Percentiles rank a stretch among this genome's conserved stretches.
Evolutionary conservation across 306 rosid genomes (phyloP).

Genomic region (Hippophae tibetana): DNA sequence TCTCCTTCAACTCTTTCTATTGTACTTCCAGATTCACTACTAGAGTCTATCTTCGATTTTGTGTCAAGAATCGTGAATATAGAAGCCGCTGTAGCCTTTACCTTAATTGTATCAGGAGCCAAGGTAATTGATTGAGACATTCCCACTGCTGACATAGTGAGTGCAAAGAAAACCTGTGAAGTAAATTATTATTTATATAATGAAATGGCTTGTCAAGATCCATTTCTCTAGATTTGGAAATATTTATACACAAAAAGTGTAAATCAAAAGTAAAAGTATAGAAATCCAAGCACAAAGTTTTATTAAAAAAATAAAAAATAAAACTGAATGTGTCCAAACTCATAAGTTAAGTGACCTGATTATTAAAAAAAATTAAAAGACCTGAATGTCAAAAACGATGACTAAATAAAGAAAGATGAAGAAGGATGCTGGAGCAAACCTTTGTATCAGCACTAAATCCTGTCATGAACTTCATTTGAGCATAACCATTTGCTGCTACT

Average conservation of each 20-base stretch:
- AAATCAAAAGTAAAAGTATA: too few species aligned
- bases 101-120: slow-evolving; percentile 41
- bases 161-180: slow-evolving; percentile 48
- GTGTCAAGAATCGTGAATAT: slow-evolving; percentile 50
- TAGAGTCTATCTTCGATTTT: slow-evolving; percentile 40
- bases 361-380: too few species aligned
- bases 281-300: too few species aligned
- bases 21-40: slow-evolving; percentile 37
- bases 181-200: neutral
- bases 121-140: slow-evolving; percentile 39
- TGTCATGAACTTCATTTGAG: slow-evolving; percentile 45
- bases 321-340: too few species aligned
- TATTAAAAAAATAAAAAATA: too few species aligned
- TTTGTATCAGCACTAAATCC: slow-evolving; percentile 57
- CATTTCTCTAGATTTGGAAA: too few species aligned
- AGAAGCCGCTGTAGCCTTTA: slow-evolving; percentile 46
- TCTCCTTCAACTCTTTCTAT: slow-evolving; percentile 44
- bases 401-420: neutral
- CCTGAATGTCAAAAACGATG: neutral
- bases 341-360: too few species aligned
- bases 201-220: neutral
- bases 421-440: slow-evolving; percentile 26
- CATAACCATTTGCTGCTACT: slow-evolving; percentile 34
- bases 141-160: slow-evolving; percentile 40
- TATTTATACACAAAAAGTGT: too few species aligned